Evolutionary conservation across 1,284 basidiomycete species (phyloP), one percentile per base, ranked within the genome.

Genomic region (Boletus semigastroideus): DNA sequence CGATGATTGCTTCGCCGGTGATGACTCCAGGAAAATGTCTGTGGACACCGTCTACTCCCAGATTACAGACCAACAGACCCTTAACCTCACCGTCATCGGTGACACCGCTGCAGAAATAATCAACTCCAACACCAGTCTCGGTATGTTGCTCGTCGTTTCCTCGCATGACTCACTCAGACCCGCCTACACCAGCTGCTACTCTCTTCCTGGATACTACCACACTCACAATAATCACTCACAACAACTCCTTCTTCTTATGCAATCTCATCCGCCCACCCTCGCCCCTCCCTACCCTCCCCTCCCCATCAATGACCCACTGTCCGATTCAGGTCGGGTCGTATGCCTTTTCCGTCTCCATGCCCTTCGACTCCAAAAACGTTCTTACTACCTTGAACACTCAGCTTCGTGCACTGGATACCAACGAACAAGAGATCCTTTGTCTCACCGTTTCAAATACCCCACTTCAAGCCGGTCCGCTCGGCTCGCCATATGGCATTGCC

Each of bases 331-430:
- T 83, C 3, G 94, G 94, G 1, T 79, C 81, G 13, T 88, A 97
- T 63, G 94, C 87, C 1, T 82, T 98, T 61, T 86, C 92, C 27
- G 76, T 92, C 10, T 78, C 82, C 10, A 80, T 94, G 39, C 88
- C 87, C 1, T 82, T 93, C 64, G 79, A 80, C 42, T 67, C 78
- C 40, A 76, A 81, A 48, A 91, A 91, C 66, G 82, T 85, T 19
- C 76, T 98, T 34, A 89, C 89, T 8, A 95, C 94, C 1, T 77
- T 96, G 46, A 82, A 83, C 58, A 97, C 94, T 1, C 84, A 86
- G 27, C 73, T 99, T 30, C 86, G 90, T 38, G 87, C 94, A 16
- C 88, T 97, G 38, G 96, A 99, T 72, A 87, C 93, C 0, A 85
- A 82, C 72, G 65, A 84, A 72, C 68, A 81, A 33, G 90, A 94